Evolutionary conservation across 164 flowering plant genomes (phyloP).

Genomic region (Macadamia tetraphylla): DNA sequence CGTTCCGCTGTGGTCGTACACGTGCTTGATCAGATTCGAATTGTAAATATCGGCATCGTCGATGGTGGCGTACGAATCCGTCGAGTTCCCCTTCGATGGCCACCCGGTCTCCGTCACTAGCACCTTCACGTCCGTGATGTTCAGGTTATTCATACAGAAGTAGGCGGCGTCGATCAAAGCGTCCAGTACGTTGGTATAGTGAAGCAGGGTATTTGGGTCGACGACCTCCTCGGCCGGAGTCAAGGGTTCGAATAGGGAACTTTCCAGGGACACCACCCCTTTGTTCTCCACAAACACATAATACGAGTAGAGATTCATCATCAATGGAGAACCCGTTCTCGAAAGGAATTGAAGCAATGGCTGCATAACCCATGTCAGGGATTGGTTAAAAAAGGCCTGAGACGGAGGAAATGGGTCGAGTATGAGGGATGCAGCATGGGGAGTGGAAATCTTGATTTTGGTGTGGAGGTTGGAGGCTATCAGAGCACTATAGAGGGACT

Average conservation of each 20-base stretch:
- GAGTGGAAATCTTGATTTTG: conserved; percentile 75
- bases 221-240: conserved; percentile 74
- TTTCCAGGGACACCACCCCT: conserved; percentile 85
- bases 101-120: conserved; percentile 91
- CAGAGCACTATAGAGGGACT: conserved; percentile 64
- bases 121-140: conserved; percentile 62
- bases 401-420: conserved; percentile 95
- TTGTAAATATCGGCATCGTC: conserved; percentile 87
- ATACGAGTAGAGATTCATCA: conserved; percentile 95
- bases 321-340: conserved; percentile 64
- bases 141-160: conserved; percentile 80
- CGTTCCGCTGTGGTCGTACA: conserved; percentile 63
- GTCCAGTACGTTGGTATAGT: conserved; percentile 84
- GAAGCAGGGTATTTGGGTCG: conserved; percentile 89
- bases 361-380: conserved; percentile 40
- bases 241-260: conserved; percentile 68
- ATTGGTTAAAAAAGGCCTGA: conserved; percentile 84
- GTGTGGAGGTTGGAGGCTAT: conserved; percentile 65
- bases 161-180: conserved; percentile 92
- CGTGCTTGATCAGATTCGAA: conserved; percentile 82
- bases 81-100: conserved; percentile 83
- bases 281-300: conserved; percentile 95
- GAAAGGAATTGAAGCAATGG: conserved; percentile 65
- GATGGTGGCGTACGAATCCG: conserved; percentile 72
- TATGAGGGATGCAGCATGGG: conserved; percentile 70